Conservation (phyloP, 1,284 basidiomycete genomes). For the Tetrapyrgos nigripes region DNA sequence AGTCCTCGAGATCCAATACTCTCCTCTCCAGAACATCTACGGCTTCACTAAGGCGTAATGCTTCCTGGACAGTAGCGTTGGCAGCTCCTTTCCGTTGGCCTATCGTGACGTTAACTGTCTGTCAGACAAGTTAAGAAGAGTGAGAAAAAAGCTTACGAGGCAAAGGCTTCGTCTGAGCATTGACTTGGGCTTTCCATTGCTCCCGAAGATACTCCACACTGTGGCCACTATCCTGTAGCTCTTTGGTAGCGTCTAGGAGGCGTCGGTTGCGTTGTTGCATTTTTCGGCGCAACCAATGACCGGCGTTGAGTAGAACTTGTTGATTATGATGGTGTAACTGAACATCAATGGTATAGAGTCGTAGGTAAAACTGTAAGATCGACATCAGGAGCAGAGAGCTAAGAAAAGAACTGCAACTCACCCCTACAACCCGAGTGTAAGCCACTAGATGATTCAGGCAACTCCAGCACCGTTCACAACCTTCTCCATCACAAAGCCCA, state of each 20-base stretch:
- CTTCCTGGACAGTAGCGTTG: neutral
- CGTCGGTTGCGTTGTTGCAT: constrained; percentile 9
- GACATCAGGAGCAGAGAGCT: constrained; percentile 7
- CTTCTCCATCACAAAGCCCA: constrained; percentile 41
- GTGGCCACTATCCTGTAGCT: neutral
- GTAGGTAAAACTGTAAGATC: constrained; percentile 23
- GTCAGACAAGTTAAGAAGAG: neutral
- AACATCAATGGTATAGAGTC: constrained; percentile 27
- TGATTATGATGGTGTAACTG: constrained; percentile 26
- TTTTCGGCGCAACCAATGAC: constrained; percentile 19
- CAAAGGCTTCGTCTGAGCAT: constrained; percentile 19
- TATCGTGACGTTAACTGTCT: neutral
- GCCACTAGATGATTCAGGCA: constrained; percentile 32
- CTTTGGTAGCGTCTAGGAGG: constrained; percentile 7
- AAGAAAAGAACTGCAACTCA: constrained; percentile 20
- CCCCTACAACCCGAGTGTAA: constrained; percentile 32
- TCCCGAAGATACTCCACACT: constrained; percentile 6
- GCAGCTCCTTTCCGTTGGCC: neutral
- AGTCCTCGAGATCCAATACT: neutral
- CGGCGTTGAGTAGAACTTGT: constrained; percentile 14
- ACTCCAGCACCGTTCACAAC: constrained; percentile 42
- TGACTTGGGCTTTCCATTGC: constrained; percentile 24
- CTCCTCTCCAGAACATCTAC: neutral
- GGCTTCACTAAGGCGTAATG: neutral
- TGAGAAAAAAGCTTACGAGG: constrained; percentile 16